These are phyloP conservation scores for Pseudogymnoascus sp. DNA, from an alignment of 2,329 filamentous ascomycete genomes.

Conservation along the genomic window DNA sequence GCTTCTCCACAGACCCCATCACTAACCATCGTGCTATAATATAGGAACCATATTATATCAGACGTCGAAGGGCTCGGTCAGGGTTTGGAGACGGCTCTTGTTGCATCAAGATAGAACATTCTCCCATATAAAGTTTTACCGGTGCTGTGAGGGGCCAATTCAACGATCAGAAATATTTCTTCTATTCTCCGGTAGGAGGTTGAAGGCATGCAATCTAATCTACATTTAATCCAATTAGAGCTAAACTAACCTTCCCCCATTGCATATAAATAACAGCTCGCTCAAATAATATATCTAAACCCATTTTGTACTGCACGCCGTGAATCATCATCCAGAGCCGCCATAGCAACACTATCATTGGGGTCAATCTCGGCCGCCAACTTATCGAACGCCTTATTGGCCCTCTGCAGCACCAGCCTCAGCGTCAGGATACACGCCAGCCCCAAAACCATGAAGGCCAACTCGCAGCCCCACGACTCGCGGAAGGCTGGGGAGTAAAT, in stretches of 20 bases:
- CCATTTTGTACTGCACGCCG: constrained; percentile 5
- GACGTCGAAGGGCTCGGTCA: neutral
- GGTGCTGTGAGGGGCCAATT: neutral
- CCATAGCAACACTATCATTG: neutral
- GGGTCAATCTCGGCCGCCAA: neutral
- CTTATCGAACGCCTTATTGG: neutral
- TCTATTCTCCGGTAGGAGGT: neutral
- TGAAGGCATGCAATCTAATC: neutral
- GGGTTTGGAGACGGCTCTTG: neutral
- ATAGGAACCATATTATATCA: neutral
- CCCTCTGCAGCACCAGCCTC: neutral
- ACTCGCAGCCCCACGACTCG: constrained; percentile 14
- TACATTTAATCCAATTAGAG: neutral
- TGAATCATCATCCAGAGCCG: constrained; percentile 10
- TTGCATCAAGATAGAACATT: neutral
- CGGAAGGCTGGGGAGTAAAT: constrained; percentile 14
- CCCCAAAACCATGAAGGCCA: constrained; percentile 5
- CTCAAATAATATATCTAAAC: constrained; percentile 14
- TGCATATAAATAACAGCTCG: neutral
- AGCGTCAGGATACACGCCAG: neutral
- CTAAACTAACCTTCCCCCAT: too few relatives aligned
- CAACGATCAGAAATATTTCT: neutral
- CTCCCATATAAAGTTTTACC: neutral
- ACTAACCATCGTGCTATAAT: too few relatives aligned
- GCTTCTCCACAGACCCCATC: neutral